phyloP scores from a whole-genome alignment of 139 green algal genomes.

The Astrephomene gubernaculifera region DNA sequence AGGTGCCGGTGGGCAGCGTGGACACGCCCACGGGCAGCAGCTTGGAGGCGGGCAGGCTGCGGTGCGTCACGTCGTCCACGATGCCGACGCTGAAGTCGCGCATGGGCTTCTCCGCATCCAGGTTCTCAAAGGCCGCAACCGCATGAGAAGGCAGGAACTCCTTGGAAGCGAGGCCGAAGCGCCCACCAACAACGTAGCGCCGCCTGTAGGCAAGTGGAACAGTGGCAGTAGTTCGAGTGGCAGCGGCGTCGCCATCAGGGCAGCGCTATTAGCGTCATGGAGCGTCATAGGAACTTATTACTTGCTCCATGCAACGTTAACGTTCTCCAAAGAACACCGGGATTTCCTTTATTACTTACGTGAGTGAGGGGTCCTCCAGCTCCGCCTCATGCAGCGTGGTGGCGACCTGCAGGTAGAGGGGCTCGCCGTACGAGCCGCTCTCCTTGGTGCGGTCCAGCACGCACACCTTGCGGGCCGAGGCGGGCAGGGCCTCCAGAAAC shows the following conservation, averaged over 20 bases:
- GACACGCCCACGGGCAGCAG: conserved; percentile 47
- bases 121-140: conserved; percentile 66
- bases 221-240: not conserved
- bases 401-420: conserved; percentile 42
- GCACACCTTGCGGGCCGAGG: conserved; percentile 47
- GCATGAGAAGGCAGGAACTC: conserved; percentile 71
- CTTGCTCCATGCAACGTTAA: no score
- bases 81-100: conserved; percentile 59
- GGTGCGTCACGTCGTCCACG: conserved; percentile 63
- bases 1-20: conserved; percentile 57
- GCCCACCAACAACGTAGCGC: conserved; percentile 58
- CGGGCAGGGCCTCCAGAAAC: conserved; percentile 59
- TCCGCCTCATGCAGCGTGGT: conserved; percentile 24
- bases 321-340: no score
- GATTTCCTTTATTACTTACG: not conserved
- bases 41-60: conserved; percentile 37
- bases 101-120: conserved; percentile 47
- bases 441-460: conserved; percentile 75
- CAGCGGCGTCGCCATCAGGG: no score
- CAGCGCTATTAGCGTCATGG: no score
- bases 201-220: not conserved
- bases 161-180: conserved; percentile 73
- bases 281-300: no score
- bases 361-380: not conserved
- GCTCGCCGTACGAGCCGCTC: conserved; percentile 45